Evolutionary conservation across 2,329 filamentous ascomycete species (phyloP), one percentile per base, ranked within the genome.

Genomic region (Colletotrichum sp.): DNA sequence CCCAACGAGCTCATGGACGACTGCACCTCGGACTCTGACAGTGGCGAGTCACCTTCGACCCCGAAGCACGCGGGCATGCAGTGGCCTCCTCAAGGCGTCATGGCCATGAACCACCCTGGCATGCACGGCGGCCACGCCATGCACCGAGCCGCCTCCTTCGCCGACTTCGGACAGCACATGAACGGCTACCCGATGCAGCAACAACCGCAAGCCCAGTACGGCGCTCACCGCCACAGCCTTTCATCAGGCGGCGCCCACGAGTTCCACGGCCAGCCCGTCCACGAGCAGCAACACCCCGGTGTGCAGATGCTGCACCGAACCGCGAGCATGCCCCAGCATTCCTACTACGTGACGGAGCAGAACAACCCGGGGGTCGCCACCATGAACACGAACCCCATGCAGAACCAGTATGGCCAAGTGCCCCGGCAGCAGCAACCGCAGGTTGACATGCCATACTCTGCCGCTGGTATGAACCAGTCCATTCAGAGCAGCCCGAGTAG

Each of bases 301-400:
- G 85, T 88, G 61, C 87, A 88, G 22, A 87, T 91, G 80, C 80
- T 90, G 64, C 89, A 89, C 78, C 86, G 88, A 69, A 85, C 87
- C n/a, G 79, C 87, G 7, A 88, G 86, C 80, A 84, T 90, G 79
- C 85, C 87, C 5, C 87, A 87, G 69, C 82, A 84, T 44, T 82
- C 83, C 8, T 91, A 88, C 81, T 93, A 92, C 79, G 87, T 93
- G 34, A 89, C 92, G 1, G 91, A 93, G 72, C 90, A 92, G 78
- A 89, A 87, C 81, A 92, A 92, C 79, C 91, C 91, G 12, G 90
- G 89, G 15, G 89, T 93, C 8, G 91, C 90, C 36, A 93, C 90
- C 15, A 90, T 93, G 88, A 91, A 90, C 82, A 88, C 90, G 13
- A 88, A 87, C 78, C 80, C 86, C 8, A 84, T 91, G 64, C 85